phyloP scores from a whole-genome alignment of 2,329 filamentous ascomycete species.

The Beauveria rudraprayagi region DNA sequence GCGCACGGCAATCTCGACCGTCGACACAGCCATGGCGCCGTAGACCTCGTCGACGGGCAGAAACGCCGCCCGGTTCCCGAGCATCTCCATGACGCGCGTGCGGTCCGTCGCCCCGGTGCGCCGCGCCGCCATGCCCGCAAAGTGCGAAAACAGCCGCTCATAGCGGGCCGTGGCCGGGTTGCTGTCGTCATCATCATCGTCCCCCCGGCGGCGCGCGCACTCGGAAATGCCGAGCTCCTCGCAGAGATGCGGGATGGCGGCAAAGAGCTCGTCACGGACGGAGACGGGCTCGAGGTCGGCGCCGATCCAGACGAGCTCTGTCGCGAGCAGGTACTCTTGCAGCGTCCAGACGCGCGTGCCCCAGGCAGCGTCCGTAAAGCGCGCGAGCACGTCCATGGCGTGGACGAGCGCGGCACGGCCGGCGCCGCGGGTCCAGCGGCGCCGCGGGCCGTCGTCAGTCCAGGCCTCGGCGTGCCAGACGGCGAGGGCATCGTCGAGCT shows the following conservation, averaged over 20 bases:
- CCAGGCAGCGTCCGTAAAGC: neutral
- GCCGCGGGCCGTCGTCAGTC: neutral
- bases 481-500: neutral
- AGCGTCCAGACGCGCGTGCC: slow-evolving; percentile 4
- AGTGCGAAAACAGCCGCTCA: slow-evolving; percentile 3
- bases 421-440: neutral
- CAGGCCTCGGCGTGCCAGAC: neutral
- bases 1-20: neutral
- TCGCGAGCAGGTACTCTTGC: neutral
- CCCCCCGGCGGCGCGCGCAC: neutral
- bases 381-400: neutral
- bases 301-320: neutral
- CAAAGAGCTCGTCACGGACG: slow-evolving; percentile 1
- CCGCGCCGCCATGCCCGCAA: neutral
- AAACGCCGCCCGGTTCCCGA: neutral
- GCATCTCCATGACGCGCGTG: slow-evolving; percentile 4
- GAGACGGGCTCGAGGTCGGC: neutral
- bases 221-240: neutral
- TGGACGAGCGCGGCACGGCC: neutral
- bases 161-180: neutral
- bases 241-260: neutral
- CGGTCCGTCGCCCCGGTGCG: neutral
- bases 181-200: too few species aligned
- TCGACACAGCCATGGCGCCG: neutral
- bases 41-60: slow-evolving; percentile 6